Base-by-base conservation (phyloP, 192 early-diverging fungal species). In the Mortierella antarctica region DNA sequence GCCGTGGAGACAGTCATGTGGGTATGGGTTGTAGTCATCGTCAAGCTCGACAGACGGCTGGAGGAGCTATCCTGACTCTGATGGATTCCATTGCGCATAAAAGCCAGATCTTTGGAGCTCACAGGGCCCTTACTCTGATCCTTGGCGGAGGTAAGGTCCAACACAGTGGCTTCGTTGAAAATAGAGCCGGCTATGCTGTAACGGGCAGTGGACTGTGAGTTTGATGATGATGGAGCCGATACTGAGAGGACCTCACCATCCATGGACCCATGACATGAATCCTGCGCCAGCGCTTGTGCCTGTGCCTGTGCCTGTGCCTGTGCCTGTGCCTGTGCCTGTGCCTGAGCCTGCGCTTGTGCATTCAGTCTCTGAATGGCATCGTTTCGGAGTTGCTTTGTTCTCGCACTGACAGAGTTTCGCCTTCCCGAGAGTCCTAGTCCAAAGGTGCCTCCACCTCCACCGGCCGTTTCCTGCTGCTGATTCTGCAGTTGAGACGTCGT, bases 341-440 rank as follows among this genome's bases (percentile, higher is more conserved):
- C 67, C 18, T 52, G 56, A 18, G 71, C 31, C 31, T 31, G 31
- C 3, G 31, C 31, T 59, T 56, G 65, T 31, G 65, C 77, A 48
- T 68, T 80, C 13, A 80, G 60, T 40, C 77, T 57, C 45, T 80
- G 77, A 17, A 80, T 72, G 2, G 77, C 77, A 5, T 80, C 77
- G 21, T 64, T 67, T 13, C 77, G 66, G 20, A 80, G 69, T 12
- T 80, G 77, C 23, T 58, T 72, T 46, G 77, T 72, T 23, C 77
- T 42, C 2, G 63, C 59, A 14, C 39, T 80, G 13, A 76, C 53
- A 45, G 74, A 69, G 21, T 53, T 67, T 0, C 62, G n/a, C 51
- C 68, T 44, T 14, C 77, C 77, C 67, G 64, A 68, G 10, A 53
- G 23, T 23, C 62, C 68, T n/a, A 71, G 11, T 17, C 68, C 69